Evolutionary conservation across 2,329 filamentous ascomycete genomes (phyloP), one percentile per base, ranked within the genome.

Genomic region (Calonectria leucothoes): DNA sequence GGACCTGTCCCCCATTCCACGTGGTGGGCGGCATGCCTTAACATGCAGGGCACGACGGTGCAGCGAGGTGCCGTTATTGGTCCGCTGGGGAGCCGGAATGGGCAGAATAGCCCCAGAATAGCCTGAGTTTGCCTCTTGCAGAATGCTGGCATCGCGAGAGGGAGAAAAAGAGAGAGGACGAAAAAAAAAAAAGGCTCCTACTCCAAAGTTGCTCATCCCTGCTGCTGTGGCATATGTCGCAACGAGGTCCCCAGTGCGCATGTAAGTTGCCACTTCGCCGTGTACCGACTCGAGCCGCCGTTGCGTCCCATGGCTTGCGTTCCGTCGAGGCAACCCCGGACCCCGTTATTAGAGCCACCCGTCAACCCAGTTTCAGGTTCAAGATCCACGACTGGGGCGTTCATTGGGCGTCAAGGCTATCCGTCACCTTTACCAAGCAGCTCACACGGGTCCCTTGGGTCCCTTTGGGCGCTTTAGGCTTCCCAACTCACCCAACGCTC

Each of bases 341-440:
- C 61, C 61, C 59, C 51, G 61, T 64, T 66, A 20, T 64, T 66
- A 25, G 55, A 45, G 33, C 66, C 66, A 64, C 59, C 67, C 67
- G 67, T 65, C 67, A 70, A 70, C 37, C 67, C 67, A 65, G 67
- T 59, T 70, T 70, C 67, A 65, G 57, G 57, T 55, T 64, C 45
- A 51, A 70, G 67, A 70, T 65, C 67, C 45, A 64, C 55, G 55
- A 48, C 59, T 64, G 59, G 59, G 39, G 59, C 59, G 37, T 51
- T 51, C 37, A 61, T 49, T 63, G 52, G 55, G 66, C 42, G 42
- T 64, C 55, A 39, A 61, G 37, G 31, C 14, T 39, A 61, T 37
- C 33, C 55, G 31, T 61, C 55, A 39, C 33, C 33, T 39, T 61
- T 33, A 64, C 29, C 37, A 37, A 64, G 29, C 23, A 25, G 49